A percentile compares a stretch with the other conserved stretches of the same genome.
phyloP scores from a whole-genome alignment of 2,329 filamentous ascomycete genomes.

The Ambrosiella cleistominuta region DNA sequence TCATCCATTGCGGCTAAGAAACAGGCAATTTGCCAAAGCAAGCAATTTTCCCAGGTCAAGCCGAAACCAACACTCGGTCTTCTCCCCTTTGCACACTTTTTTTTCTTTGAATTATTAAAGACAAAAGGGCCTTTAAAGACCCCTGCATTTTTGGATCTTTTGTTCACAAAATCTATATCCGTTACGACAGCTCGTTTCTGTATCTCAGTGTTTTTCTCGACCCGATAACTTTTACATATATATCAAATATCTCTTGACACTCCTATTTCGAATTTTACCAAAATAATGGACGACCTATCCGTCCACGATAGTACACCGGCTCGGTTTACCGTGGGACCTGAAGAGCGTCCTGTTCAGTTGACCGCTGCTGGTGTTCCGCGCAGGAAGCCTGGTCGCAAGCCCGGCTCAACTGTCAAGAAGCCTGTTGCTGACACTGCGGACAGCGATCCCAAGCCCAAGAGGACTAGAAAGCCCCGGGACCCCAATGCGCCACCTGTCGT shows the following conservation, averaged over 20 bases:
- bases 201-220: background rate
- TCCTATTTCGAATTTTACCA: too few relatives aligned
- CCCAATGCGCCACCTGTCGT: conserved; percentile 37
- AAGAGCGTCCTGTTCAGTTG: conserved; percentile 29
- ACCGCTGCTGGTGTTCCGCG: conserved; percentile 41
- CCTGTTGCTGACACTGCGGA: conserved; percentile 22
- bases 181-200: too few relatives aligned
- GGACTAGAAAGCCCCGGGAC: conserved; percentile 35
- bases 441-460: conserved; percentile 29
- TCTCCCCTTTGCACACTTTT: background rate
- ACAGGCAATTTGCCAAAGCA: background rate
- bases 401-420: conserved; percentile 35
- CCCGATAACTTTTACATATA: background rate
- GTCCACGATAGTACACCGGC: conserved; percentile 23
- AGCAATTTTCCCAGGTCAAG: background rate
- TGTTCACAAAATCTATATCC: too few relatives aligned
- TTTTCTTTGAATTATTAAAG: too few relatives aligned
- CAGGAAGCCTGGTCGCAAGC: conserved; percentile 49
- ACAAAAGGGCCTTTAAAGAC: background rate
- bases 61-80: background rate
- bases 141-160: conserved; percentile 11
- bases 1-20: background rate
- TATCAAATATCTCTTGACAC: too few relatives aligned
- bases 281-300: conserved; percentile 25
- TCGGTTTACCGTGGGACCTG: conserved; percentile 18